phyloP scores from a whole-genome alignment of 2,329 filamentous ascomycete genomes.

The Gnomoniopsis smithogilvyi region DNA sequence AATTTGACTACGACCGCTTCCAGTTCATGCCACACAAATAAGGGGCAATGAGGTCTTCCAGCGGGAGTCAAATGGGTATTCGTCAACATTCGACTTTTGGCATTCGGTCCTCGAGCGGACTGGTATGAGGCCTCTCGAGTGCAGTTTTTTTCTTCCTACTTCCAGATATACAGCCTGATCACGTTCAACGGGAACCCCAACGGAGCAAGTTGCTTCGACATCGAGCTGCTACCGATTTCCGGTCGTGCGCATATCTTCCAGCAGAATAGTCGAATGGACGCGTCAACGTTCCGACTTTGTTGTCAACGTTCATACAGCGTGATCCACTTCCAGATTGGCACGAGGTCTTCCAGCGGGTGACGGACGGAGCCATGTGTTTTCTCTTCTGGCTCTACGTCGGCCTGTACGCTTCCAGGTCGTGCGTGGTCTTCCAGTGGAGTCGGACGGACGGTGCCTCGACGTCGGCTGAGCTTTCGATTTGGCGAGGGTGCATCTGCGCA shows the following conservation, averaged over 20 bases:
- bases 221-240: neutral
- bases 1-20: constrained; percentile 10
- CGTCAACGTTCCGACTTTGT: neutral
- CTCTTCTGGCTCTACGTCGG: neutral
- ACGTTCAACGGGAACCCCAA: neutral
- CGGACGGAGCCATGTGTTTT: neutral
- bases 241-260: neutral
- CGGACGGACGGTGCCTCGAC: constrained; percentile 12
- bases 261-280: neutral
- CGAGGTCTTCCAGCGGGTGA: neutral
- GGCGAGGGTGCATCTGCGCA: neutral
- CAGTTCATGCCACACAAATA: neutral
- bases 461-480: constrained; percentile 3
- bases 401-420: neutral
- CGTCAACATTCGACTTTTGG: neutral
- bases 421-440: constrained; percentile 5
- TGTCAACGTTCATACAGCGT: neutral
- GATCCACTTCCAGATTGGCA: neutral
- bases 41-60: neutral
- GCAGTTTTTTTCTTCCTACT: neutral
- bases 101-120: neutral
- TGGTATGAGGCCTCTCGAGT: neutral
- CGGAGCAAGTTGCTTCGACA: neutral
- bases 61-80: neutral
- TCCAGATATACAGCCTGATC: neutral